phyloP scores from a whole-genome alignment of 2,329 filamentous ascomycete genomes.

The Thelonectria blattea region DNA sequence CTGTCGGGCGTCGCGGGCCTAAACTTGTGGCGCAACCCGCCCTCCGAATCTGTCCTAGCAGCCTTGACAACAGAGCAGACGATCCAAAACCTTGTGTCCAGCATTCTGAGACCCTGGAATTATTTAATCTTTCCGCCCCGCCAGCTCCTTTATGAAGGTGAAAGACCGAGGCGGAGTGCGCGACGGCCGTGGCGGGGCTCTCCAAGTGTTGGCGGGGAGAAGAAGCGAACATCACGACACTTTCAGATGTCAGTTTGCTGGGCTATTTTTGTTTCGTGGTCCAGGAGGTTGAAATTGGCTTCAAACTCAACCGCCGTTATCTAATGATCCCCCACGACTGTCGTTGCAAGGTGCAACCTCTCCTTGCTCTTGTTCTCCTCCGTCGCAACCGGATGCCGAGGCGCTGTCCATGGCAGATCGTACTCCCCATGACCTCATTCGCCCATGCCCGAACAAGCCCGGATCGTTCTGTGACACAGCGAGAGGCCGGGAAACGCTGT shows the following conservation, averaged over 20 bases:
- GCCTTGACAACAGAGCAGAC: not conserved
- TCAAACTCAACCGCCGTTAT: not conserved
- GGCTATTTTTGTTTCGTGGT: not conserved
- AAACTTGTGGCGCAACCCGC: slow-evolving; percentile 9
- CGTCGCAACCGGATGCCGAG: not conserved
- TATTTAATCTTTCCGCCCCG: slow-evolving; percentile 10
- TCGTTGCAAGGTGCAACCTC: not conserved
- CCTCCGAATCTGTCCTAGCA: slow-evolving; percentile 10
- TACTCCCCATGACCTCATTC: not conserved
- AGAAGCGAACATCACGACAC: not conserved
- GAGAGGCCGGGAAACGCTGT: not conserved
- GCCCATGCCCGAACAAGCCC: not conserved
- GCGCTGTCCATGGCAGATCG: not conserved
- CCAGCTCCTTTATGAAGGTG: not conserved
- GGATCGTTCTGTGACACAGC: not conserved
- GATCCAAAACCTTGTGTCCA: not conserved
- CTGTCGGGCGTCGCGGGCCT: not conserved
- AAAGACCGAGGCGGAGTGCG: slow-evolving; percentile 6
- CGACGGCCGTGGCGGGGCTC: slow-evolving; percentile 4
- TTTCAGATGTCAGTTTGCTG: not conserved
- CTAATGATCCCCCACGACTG: too few species aligned
- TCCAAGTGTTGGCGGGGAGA: slow-evolving; percentile 3
- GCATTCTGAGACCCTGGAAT: slow-evolving; percentile 5
- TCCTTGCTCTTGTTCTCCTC: not conserved
- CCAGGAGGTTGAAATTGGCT: not conserved